These are phyloP conservation scores for Paspalum notatum DNA, from an alignment of 176 grass and related monocot genomes.

Conservation along the genomic window DNA sequence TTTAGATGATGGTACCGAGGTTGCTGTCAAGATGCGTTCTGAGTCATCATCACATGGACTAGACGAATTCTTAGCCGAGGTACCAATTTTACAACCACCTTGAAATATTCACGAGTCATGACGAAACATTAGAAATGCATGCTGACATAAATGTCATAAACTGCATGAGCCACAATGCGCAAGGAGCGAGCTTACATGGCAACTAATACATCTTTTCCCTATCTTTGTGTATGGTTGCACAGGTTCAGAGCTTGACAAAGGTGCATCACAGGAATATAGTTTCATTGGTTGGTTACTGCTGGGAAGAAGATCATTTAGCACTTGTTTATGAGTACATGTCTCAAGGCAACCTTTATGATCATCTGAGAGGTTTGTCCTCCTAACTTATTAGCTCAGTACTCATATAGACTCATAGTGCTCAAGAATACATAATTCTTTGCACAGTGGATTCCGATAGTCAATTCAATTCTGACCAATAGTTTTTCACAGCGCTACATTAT, in stretches of 20 bases:
- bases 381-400: too few relatives aligned
- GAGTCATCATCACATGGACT: slow-evolving; percentile 3
- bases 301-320: slow-evolving; percentile 20
- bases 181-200: not conserved
- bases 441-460: too few relatives aligned
- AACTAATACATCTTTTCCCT: not conserved
- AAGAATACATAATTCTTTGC: too few relatives aligned
- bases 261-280: slow-evolving; percentile 21
- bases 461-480: too few relatives aligned
- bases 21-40: slow-evolving; percentile 36
- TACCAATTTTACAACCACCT: not conserved
- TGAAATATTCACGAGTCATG: not conserved
- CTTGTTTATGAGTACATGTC: slow-evolving; percentile 37
- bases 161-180: not conserved
- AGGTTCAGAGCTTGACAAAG: slow-evolving; percentile 39
- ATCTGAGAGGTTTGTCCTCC: slow-evolving; percentile 27
- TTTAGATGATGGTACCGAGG: slow-evolving; percentile 24
- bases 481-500: too few relatives aligned
- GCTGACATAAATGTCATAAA: not conserved
- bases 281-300: slow-evolving; percentile 35
- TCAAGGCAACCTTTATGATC: slow-evolving; percentile 35
- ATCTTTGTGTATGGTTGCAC: not conserved
- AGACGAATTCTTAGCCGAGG: slow-evolving; percentile 19
- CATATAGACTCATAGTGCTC: too few relatives aligned
- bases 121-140: not conserved